A percentile compares a stretch with the other conserved stretches of the same genome.
Conservation (phyloP, 2,329 filamentous ascomycete genomes). For the Aspergillus fructus region DNA sequence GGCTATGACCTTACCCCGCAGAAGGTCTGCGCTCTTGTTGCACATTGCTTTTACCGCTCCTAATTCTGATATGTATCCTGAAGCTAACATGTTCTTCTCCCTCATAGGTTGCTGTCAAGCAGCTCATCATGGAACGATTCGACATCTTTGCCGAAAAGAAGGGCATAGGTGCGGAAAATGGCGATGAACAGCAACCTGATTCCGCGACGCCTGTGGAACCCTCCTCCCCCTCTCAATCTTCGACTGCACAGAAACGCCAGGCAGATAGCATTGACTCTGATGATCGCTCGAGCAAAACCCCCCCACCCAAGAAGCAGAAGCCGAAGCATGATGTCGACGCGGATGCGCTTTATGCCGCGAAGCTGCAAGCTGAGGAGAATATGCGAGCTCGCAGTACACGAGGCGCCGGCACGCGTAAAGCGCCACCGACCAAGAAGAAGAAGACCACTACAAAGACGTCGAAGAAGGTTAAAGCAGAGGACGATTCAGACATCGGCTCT, state of each 20-base stretch:
- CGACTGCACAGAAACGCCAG: slow-evolving; percentile 42
- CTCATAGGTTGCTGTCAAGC: slow-evolving; percentile 66
- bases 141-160: slow-evolving; percentile 60
- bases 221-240: slow-evolving; percentile 33
- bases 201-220: slow-evolving; percentile 28
- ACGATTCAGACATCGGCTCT: slow-evolving; percentile 75
- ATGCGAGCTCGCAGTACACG: slow-evolving; percentile 71
- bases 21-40: slow-evolving; percentile 50
- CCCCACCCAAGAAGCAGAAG: slow-evolving; percentile 60
- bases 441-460: slow-evolving; percentile 49
- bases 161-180: slow-evolving; percentile 40
- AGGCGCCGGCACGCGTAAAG: slow-evolving; percentile 64
- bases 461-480: slow-evolving; percentile 72
- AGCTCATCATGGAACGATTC: slow-evolving; percentile 71
- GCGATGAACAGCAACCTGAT: slow-evolving; percentile 26
- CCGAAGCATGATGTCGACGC: slow-evolving; percentile 67
- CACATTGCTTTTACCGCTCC: not conserved
- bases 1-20: slow-evolving; percentile 61
- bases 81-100: slow-evolving; percentile 17
- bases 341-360: slow-evolving; percentile 82
- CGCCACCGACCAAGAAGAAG: slow-evolving; percentile 64
- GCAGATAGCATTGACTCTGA: slow-evolving; percentile 45
- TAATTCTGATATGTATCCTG: not conserved
- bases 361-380: slow-evolving; percentile 91
- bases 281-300: slow-evolving; percentile 30